Evolutionary conservation across 2,329 filamentous ascomycete species (phyloP), one percentile per base, ranked within the genome.

Genomic region (Keithomyces neogunnii): DNA sequence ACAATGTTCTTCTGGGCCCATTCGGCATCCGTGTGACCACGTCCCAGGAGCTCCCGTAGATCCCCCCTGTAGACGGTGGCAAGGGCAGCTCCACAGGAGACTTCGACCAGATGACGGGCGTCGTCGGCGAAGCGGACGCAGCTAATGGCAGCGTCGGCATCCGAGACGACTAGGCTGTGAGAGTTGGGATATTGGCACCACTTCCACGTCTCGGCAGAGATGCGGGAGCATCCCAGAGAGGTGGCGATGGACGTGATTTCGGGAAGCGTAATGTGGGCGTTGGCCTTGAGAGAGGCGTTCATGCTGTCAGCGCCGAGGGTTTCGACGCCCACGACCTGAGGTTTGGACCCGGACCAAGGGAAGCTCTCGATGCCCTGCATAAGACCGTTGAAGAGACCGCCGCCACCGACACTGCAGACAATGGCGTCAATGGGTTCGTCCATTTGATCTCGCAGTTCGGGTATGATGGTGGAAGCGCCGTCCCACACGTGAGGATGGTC

Each of bases 21-120:
- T 56, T 89, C 76, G 35, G 77, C 76, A 33, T 81, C 78, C 1
- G 68, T 66, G 48, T 79, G 48, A 0, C 67, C 72, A 46, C 68
- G 60, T 0, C 85, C 80, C 0, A 90, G 69, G 8, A 81, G 69
- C 58, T 75, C 73, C 61, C 83, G 77, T 61, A 95, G 63, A 40
- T 78, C 67, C 0, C 78, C 82, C 40, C 79, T 80, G 60, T 89
- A 89, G 53, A 76, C 82, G 3, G 81, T 66, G 1, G 85, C 88
- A 10, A 95, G 69, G 49, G 85, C 86, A 5, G 92, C 89, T 1
- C 91, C 90, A 65, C 92, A 96, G 0, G 90, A 84, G 36, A 86
- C 74, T 71, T 97, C 92, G 3, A 96, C 88, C 52, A 96, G 73
- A 51, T 92, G 70, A 30, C 86, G 73, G 59, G 91, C 88, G 54